Evolutionary conservation across 1,284 basidiomycete genomes (phyloP).

Genomic region (Malassezia pachydermatis): DNA sequence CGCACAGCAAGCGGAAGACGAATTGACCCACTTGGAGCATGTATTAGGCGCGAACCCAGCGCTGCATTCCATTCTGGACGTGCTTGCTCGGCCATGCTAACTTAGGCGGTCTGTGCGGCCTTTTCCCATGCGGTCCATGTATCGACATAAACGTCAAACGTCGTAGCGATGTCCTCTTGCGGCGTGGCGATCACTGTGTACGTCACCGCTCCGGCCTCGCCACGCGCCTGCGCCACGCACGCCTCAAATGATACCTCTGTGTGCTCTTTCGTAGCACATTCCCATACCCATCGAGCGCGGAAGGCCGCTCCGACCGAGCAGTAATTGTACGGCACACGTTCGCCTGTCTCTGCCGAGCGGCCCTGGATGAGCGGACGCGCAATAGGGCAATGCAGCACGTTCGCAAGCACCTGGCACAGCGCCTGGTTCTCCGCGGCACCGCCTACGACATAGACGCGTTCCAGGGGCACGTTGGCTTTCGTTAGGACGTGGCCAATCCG

Average conservation of each 20-base stretch:
- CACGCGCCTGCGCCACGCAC: slow-evolving; percentile 3
- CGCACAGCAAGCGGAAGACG: slow-evolving; percentile 25
- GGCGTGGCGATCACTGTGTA: slow-evolving; percentile 11
- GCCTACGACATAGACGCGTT: slow-evolving; percentile 66
- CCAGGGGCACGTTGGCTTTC: slow-evolving; percentile 48
- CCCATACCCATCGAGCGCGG: slow-evolving; percentile 42
- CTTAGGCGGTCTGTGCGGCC: background rate
- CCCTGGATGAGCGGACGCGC: slow-evolving; percentile 26
- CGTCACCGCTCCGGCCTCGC: background rate
- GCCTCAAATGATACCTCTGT: slow-evolving; percentile 9
- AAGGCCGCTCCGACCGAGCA: slow-evolving; percentile 43
- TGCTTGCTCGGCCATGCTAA: slow-evolving; percentile 20
- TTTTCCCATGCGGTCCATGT: slow-evolving; percentile 8
- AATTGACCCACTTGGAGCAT: slow-evolving; percentile 25
- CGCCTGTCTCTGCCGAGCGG: slow-evolving; percentile 10
- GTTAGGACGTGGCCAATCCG: slow-evolving; percentile 62
- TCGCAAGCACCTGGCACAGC: slow-evolving; percentile 66
- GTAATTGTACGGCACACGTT: slow-evolving; percentile 32
- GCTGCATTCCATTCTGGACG: slow-evolving; percentile 27
- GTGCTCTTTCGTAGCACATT: slow-evolving; percentile 2
- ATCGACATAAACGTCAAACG: slow-evolving; percentile 2
- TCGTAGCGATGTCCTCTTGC: background rate
- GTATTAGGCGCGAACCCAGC: slow-evolving; percentile 20
- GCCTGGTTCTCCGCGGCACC: slow-evolving; percentile 66
- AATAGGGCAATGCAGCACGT: slow-evolving; percentile 57